phyloP scores from a whole-genome alignment of 768 basidiomycete genomes.

The Phaffia tasmanica region DNA sequence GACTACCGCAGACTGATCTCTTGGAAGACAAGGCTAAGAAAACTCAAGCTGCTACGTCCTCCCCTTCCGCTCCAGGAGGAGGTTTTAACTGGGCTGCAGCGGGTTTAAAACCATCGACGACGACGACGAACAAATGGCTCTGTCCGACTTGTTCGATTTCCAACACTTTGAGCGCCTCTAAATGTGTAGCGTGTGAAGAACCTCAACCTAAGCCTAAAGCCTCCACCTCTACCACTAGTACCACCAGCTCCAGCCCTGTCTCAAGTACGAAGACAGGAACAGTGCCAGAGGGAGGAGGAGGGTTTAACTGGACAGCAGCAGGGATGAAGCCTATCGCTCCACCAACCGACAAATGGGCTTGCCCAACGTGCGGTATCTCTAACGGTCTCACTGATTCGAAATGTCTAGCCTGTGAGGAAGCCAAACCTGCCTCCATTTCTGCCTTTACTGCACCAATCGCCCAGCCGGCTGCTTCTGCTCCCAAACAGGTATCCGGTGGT shows the following conservation, averaged over 20 bases:
- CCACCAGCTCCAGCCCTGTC: too few species aligned
- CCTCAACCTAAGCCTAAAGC: too few species aligned
- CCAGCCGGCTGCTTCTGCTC: too few species aligned
- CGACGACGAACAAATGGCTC: too few species aligned
- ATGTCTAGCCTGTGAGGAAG: slow-evolving; percentile 25
- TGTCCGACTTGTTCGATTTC: too few species aligned
- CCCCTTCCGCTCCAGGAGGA: background rate
- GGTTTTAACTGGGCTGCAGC: slow-evolving; percentile 23
- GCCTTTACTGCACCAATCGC: background rate
- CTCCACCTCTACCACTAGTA: too few species aligned
- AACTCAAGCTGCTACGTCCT: background rate
- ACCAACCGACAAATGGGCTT: slow-evolving; percentile 19
- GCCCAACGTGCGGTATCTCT: slow-evolving; percentile 6
- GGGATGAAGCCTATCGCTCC: slow-evolving; percentile 14
- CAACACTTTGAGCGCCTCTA: too few species aligned
- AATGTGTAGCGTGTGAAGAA: too few species aligned
- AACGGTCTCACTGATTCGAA: background rate
- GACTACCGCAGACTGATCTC: background rate
- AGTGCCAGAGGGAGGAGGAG: background rate
- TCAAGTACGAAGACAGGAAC: too few species aligned
- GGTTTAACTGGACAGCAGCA: slow-evolving; percentile 23
- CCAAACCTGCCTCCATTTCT: slow-evolving; percentile 1
- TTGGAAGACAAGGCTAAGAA: background rate
- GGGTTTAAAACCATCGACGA: too few species aligned
- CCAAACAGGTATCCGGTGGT: too few species aligned